phyloP scores from a whole-genome alignment of 1,139 yeast species.

The Taiozyma onychis region DNA sequence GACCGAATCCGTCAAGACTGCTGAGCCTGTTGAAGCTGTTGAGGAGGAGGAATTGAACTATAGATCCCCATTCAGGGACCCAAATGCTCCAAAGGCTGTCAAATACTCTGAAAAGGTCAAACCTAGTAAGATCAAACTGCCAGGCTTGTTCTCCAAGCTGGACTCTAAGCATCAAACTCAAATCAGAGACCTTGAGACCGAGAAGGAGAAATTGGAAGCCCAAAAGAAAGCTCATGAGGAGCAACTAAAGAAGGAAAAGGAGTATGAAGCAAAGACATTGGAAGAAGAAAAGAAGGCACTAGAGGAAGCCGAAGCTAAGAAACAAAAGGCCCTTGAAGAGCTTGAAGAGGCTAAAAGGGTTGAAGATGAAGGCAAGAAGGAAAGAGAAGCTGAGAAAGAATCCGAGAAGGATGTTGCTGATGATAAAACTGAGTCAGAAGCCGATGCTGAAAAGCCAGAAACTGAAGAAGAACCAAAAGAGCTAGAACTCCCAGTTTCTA shows the following conservation, averaged over 20 bases:
- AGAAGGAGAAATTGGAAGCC: constrained; percentile 4
- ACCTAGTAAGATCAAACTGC: constrained; percentile 6
- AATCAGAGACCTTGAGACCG: constrained; percentile 5
- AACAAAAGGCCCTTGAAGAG: constrained; percentile 4
- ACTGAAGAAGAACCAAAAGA: constrained; percentile 5
- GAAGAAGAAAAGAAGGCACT: constrained; percentile 4
- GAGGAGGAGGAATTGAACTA: constrained; percentile 7
- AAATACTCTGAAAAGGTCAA: constrained; percentile 1
- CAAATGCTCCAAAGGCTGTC: neutral
- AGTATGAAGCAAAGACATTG: constrained; percentile 1
- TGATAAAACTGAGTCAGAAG: neutral
- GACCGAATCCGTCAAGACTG: neutral
- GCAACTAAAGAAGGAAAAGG: constrained; percentile 5
- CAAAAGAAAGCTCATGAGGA: constrained; percentile 8
- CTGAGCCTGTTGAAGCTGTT: neutral
- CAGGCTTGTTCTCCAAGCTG: constrained; percentile 7
- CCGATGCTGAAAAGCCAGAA: neutral
- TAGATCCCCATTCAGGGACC: constrained; percentile 15
- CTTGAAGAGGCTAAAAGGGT: constrained; percentile 2
- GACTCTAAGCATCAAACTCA: constrained; percentile 9
- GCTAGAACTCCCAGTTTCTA: constrained; percentile 9
- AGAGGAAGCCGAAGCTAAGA: constrained; percentile 6
- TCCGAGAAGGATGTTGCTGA: constrained; percentile 3
- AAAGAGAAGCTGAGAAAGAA: constrained; percentile 4
- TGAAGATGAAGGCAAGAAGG: constrained; percentile 3